Percentiles rank a stretch among this genome's conserved stretches.
phyloP scores from a whole-genome alignment of 129 eudicot species.

The Flaveria bidentis region DNA sequence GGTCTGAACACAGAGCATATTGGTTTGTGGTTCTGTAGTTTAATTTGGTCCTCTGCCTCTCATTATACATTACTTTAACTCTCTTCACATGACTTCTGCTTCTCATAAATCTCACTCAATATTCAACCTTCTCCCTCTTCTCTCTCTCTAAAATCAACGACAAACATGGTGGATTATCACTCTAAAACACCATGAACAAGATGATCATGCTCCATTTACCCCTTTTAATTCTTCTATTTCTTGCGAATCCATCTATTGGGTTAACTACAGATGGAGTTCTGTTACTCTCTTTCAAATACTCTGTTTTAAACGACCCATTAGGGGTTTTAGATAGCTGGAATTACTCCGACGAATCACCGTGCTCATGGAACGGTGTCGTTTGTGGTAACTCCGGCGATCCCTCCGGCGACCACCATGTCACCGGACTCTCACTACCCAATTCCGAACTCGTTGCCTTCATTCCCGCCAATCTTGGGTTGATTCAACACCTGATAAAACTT shows the following conservation, averaged over 20 bases:
- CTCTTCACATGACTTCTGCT: constrained; percentile 57
- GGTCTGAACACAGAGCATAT: constrained; percentile 57
- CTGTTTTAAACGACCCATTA: constrained; percentile 64
- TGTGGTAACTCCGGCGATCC: constrained; percentile 44
- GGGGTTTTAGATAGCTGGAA: constrained; percentile 63
- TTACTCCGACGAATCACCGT: constrained; percentile 57
- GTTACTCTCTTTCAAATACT: constrained; percentile 69
- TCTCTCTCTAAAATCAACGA: constrained; percentile 37
- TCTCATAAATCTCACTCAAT: constrained; percentile 67
- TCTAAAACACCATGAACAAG: constrained; percentile 46
- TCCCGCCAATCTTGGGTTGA: constrained; percentile 68
- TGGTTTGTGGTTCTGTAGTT: constrained; percentile 40
- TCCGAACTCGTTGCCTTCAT: constrained; percentile 62
- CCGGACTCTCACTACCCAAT: constrained; percentile 62
- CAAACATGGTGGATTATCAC: constrained; percentile 37
- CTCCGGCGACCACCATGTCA: constrained; percentile 45
- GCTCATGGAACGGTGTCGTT: constrained; percentile 75
- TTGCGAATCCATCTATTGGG: constrained; percentile 34
- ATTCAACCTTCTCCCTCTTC: constrained; percentile 40
- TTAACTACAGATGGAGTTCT: constrained; percentile 68
- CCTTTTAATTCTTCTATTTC: constrained; percentile 28
- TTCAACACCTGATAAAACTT: constrained; percentile 47
- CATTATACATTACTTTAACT: constrained; percentile 27
- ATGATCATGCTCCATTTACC: constrained; percentile 21
- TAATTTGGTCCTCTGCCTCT: constrained; percentile 33